A percentile compares a stretch with the other conserved stretches of the same genome.
These are phyloP conservation scores for Trichosporon sp. DNA, from an alignment of 1,284 basidiomycete species.

Conservation along the genomic window DNA sequence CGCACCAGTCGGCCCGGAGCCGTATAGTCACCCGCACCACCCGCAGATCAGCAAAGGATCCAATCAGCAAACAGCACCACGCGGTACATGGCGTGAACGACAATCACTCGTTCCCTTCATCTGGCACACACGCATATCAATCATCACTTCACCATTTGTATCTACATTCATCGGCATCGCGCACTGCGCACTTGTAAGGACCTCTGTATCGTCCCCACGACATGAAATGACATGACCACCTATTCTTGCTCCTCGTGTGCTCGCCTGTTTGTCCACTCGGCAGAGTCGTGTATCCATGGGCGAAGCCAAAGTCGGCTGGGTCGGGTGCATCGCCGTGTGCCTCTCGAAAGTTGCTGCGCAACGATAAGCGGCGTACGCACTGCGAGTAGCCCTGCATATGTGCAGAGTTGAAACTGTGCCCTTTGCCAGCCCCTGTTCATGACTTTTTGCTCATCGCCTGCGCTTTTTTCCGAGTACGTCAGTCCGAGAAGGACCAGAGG, in stretches of 20 bases:
- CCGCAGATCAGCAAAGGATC: background rate
- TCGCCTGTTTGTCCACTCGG: background rate
- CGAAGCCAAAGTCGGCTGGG: no score
- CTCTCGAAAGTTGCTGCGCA: background rate
- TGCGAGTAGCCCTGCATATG: no score
- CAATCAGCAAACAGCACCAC: background rate
- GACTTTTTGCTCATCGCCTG: background rate
- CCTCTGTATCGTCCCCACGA: background rate
- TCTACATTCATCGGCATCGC: background rate
- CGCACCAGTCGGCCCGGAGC: background rate
- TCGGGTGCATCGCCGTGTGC: background rate
- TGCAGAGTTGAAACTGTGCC: background rate
- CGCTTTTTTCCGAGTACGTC: background rate
- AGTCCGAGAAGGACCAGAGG: background rate
- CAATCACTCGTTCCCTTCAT: background rate
- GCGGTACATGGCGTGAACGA: background rate
- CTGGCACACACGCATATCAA: background rate
- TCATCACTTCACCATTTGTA: slow-evolving; percentile 1
- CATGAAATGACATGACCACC: background rate
- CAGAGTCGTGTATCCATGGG: background rate
- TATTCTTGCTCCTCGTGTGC: background rate
- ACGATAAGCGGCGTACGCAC: background rate
- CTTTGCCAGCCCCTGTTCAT: background rate
- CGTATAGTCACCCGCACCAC: background rate
- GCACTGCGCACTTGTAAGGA: background rate